These are phyloP conservation scores for Cardamine resedifolia DNA, from an alignment of 345 rosid genomes.

Conservation along the genomic window DNA sequence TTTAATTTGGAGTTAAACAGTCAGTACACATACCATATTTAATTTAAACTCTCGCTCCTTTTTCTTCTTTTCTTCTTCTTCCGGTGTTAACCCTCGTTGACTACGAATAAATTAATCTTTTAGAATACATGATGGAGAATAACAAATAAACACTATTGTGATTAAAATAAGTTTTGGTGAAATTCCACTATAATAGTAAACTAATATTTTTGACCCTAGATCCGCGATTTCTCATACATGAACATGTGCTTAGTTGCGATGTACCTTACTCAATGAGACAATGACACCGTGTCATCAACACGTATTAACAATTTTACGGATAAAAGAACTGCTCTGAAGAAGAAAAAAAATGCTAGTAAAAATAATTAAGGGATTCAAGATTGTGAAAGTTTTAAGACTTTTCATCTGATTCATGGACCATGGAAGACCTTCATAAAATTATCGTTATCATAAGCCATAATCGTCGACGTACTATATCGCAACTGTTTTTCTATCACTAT, in stretches of 20 bases:
- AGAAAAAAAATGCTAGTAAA: neutral
- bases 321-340: neutral
- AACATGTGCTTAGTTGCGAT: constrained; percentile 16
- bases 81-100: too few species aligned
- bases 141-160: neutral
- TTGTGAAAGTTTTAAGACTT: neutral
- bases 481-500: neutral
- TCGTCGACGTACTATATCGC: neutral
- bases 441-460: neutral
- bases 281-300: neutral
- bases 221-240: neutral
- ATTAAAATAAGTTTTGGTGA: neutral
- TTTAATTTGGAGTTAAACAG: neutral
- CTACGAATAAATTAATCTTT: neutral
- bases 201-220: constrained; percentile 1
- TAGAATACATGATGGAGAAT: neutral
- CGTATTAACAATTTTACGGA: neutral
- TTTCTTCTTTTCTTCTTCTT: too few species aligned
- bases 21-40: too few species aligned
- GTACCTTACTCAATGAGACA: constrained; percentile 1
- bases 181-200: constrained; percentile 6
- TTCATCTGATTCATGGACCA: neutral
- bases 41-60: too few species aligned
- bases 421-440: too few species aligned
- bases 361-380: neutral